Evolutionary conservation across 306 rosid species (phyloP).

Genomic region (Corylus heterophylla): DNA sequence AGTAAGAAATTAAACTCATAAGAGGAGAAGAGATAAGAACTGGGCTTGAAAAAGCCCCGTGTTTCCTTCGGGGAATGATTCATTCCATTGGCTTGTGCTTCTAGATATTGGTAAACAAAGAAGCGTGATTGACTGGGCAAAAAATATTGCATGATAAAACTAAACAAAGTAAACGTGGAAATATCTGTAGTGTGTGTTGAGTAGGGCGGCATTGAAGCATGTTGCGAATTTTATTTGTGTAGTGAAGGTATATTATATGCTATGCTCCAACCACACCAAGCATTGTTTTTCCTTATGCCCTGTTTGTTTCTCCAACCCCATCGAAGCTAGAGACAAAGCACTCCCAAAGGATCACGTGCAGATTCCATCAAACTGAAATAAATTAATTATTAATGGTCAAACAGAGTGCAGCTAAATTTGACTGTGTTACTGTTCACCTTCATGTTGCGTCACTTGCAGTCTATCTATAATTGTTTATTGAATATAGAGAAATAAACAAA

Average conservation of each 20-base stretch:
- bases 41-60: constrained; percentile 17
- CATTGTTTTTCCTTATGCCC: too few relatives aligned
- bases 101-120: constrained; percentile 8
- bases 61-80: constrained; percentile 28
- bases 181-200: constrained; percentile 27
- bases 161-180: constrained; percentile 13
- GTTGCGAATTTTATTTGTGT: constrained; percentile 7
- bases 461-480: too few relatives aligned
- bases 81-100: background rate
- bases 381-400: too few relatives aligned
- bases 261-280: too few relatives aligned
- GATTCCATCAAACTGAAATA: too few relatives aligned
- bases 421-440: too few relatives aligned
- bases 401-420: too few relatives aligned
- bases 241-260: background rate
- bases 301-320: too few relatives aligned
- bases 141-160: constrained; percentile 22
- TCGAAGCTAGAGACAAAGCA: too few relatives aligned
- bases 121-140: constrained; percentile 64
- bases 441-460: too few relatives aligned
- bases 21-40: background rate
- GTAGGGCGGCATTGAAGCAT: constrained; percentile 23
- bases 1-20: background rate
- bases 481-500: too few relatives aligned
- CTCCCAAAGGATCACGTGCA: too few relatives aligned